These are phyloP conservation scores for Hypoxylon subgilvum DNA, from an alignment of 495 filamentous ascomycete genomes.

Conservation along the genomic window DNA sequence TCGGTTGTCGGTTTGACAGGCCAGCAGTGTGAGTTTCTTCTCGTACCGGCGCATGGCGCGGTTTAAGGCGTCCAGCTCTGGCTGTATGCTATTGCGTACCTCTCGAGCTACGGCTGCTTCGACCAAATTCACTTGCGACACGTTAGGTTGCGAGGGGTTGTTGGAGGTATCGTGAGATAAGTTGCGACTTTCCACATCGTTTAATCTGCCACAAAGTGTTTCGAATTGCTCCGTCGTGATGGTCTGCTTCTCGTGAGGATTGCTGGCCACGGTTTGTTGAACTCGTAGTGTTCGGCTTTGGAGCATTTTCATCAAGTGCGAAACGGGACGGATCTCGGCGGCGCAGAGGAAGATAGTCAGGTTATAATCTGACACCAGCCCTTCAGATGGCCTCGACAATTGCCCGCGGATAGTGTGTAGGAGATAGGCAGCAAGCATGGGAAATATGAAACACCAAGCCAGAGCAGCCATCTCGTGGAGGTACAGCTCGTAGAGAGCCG, in stretches of 20 bases:
- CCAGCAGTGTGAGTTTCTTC: constrained; percentile 76
- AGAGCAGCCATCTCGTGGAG: constrained; percentile 76
- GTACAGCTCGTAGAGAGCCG: constrained; percentile 70
- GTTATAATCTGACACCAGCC: constrained; percentile 88
- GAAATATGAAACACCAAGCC: constrained; percentile 77
- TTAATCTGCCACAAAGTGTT: constrained; percentile 67
- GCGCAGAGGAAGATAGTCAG: constrained; percentile 92
- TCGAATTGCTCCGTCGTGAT: constrained; percentile 55
- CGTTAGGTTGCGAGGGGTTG: constrained; percentile 35
- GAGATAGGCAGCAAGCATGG: constrained; percentile 76
- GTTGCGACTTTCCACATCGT: constrained; percentile 71
- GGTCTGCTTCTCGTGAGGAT: constrained; percentile 50
- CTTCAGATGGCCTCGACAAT: constrained; percentile 81
- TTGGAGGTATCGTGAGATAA: constrained; percentile 40
- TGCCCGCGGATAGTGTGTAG: constrained; percentile 76
- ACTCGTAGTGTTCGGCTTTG: constrained; percentile 81
- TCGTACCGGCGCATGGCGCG: constrained; percentile 93
- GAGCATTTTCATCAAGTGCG: constrained; percentile 81
- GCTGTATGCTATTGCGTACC: constrained; percentile 69
- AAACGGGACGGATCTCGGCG: constrained; percentile 79
- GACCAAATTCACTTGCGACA: constrained; percentile 39
- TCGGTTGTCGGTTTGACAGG: constrained; percentile 75
- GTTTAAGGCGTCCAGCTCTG: constrained; percentile 87
- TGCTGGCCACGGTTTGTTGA: constrained; percentile 71
- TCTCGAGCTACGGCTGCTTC: constrained; percentile 62